These are phyloP conservation scores for Paracamarosporium sp. DNA, from an alignment of 2,329 filamentous ascomycete genomes.

Conservation along the genomic window DNA sequence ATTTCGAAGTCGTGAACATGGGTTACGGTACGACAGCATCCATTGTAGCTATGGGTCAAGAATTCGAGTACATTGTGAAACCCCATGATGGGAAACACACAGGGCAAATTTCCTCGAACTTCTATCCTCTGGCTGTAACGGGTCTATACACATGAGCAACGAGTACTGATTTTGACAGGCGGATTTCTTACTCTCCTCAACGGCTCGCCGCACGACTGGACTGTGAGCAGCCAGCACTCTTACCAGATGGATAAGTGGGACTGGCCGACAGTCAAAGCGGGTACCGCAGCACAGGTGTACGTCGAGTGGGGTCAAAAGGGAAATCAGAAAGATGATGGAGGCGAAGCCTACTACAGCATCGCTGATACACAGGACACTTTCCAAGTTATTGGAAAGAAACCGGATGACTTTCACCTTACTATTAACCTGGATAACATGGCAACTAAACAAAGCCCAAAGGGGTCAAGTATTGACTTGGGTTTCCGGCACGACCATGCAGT, in stretches of 20 bases:
- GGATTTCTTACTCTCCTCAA: constrained; percentile 49
- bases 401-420: constrained; percentile 37
- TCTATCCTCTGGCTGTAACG: neutral
- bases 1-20: constrained; percentile 21
- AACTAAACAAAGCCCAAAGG: constrained; percentile 41
- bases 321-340: constrained; percentile 39
- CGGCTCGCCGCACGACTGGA: constrained; percentile 50
- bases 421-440: constrained; percentile 36
- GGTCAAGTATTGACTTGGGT: constrained; percentile 40
- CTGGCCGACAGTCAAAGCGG: constrained; percentile 43
- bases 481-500: constrained; percentile 45
- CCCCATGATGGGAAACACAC: neutral
- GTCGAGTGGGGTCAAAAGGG: constrained; percentile 40
- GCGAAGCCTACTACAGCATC: constrained; percentile 44
- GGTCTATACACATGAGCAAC: neutral
- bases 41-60: neutral
- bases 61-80: neutral
- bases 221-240: constrained; percentile 31
- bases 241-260: constrained; percentile 50
- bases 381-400: constrained; percentile 38
- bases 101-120: neutral
- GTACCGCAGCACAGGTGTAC: constrained; percentile 37
- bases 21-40: constrained; percentile 27
- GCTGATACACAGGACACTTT: constrained; percentile 37
- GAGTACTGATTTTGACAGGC: constrained; percentile 24